Base-by-base conservation (phyloP, 768 basidiomycete species). In the Pisolithus microcarpus region DNA sequence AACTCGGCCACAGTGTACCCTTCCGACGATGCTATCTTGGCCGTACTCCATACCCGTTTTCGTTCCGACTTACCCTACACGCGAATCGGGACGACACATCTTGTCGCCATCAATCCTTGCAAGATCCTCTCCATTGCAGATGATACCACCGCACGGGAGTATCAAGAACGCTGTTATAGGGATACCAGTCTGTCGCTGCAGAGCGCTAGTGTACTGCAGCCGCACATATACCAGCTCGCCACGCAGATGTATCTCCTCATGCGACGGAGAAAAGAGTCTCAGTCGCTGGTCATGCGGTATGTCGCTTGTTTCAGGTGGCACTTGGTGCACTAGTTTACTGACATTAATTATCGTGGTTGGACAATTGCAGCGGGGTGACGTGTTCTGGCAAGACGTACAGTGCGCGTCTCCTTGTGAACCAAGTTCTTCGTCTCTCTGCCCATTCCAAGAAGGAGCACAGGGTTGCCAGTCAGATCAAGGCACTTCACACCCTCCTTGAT, bases 171-270 rank as follows among this genome's bases (percentile, higher is more conserved):
- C 43, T 84, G 76, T 58, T 91, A 90, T 76, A 86, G 81, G 67
- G 87, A 91, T 65, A 88, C 87, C 38, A 73, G 73, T 56, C 68
- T 85, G 23, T 74, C 80, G 10, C 72, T 81, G 58, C 59, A 64
- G 8, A 77, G 79, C 57, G 76, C 81, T 0, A 70, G 77, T 42
- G 75, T 81, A 19, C 73, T 91, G 15, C 88, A 90, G 61, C 92
- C 94, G 1, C 91, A 93, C 70, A 63, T 89, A 10, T 97, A 92
- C 61, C 91, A 95, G 55, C 69, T 92, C 40, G 93, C 93, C 0
- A 88, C 86, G 2, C 77, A 82, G 58, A 77, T 87, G 11, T 96
- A 93, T 65, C 67, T 91, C 9, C 64, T 93, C 21, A 91, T 93
- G 88, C 73, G 85, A 43, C 75, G 91, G 58, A 77, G 83, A 42